Evolutionary conservation across 768 basidiomycete genomes (phyloP), one percentile per base, ranked within the genome.

Genomic region (Boletus rex-veris): DNA sequence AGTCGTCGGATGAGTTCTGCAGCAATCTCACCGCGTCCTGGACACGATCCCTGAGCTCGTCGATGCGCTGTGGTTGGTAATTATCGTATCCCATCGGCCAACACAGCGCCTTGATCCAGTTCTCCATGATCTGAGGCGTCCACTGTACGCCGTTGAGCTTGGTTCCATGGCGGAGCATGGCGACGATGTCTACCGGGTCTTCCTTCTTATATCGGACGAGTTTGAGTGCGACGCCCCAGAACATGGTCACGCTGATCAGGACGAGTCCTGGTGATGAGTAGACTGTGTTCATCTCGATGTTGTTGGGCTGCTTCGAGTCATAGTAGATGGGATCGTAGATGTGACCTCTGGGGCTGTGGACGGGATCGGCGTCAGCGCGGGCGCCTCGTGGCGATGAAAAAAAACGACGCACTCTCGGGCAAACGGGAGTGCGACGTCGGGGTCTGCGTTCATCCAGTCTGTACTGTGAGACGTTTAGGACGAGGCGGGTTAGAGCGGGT

Each of bases 401-500:
- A 48, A 45, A 18, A 21, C 26, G 44, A 64, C 84, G 69, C 62
- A 86, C 83, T 84, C 81, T 54, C 71, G 66, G 18, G 81, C 80
- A 77, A 84, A 79, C 15, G 87, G 86, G 45, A 89, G 73, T 3
- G 86, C 84, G 14, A 86, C 75, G 57, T 89, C 87, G 0, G 87
- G 83, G 58, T 86, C 83, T 5, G 82, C 79, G 52, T 88, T 88
- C 86, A 89, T 86, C 87, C 87, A 89, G 65, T 88, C 86, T 48
- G 68, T 56, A 1, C 68, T 70, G 31, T 12, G 8, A 19, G 45
- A 4, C 4, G 24, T 28, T 60, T 19, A 57, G 55, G 19, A 58
- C 19, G 24, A 15, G 16, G 14, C 5, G 0, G 6, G 43, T 7
- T 8, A 14, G 26, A 21, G 4, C 21, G 16, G 9, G 24, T 4